Evolutionary conservation across 2,329 filamentous ascomycete genomes (phyloP), one percentile per base, ranked within the genome.

Genomic region (Curvularia hawaiiensis): DNA sequence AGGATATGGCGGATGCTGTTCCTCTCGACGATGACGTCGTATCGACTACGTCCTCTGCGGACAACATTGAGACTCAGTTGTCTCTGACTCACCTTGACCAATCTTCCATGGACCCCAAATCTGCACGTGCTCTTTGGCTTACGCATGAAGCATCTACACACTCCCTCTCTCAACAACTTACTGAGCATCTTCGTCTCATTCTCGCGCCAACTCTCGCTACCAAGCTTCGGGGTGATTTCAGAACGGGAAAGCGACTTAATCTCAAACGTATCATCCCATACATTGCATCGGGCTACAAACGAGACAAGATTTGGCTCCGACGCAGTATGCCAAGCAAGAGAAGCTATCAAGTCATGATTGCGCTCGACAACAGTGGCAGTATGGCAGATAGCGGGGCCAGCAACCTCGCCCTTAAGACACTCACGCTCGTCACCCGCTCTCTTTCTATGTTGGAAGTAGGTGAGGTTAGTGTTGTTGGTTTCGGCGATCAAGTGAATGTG

Each of bases 221-320:
- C 38, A 99, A 98, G 73, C 90, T 99, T 61, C 93, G 94, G 2
- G 95, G 95, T 43, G 92, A 96, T 66, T 98, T 96, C 84, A 91
- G 95, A 66, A 99, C 95, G 0, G 95, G 95, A 62, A 99, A 99
- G 77, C 90, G 95, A 0, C 91, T 99, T 68, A 99, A 98, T 78
- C 97, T 99, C 82, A 98, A 98, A 79, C 92, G 94, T 67, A 99
- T 99, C 78, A 99, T 99, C 70, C 95, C 96, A 0, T 99, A 99
- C 79, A 98, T 99, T 67, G 95, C 96, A 1, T 98, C 93, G 0
- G 89, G 90, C 73, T 99, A 97, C 84, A 98, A 97, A 83, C 91
- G 95, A 59, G 95, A 99, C 85, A 99, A 99, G 83, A 99, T 99
- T 78, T 99, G 95, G 95, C 96, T 99, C 89, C 90, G 96, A 14